Base-by-base conservation (phyloP, 2,329 filamentous ascomycete species). In the Scedosporium apiospermum region DNA sequence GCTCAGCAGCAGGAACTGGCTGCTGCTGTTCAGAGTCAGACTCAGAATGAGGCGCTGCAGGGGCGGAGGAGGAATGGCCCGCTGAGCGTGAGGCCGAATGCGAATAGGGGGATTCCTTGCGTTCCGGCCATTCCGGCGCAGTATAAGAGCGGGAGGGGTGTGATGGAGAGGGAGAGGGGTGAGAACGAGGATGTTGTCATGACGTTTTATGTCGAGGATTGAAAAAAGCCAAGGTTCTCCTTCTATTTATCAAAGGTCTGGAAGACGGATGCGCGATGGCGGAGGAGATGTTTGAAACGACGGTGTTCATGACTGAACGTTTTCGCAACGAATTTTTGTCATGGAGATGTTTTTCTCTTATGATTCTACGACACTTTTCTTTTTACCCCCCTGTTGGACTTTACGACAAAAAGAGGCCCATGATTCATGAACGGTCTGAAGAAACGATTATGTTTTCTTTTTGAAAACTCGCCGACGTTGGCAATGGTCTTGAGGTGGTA, bases 61-160 rank as follows among this genome's bases (percentile, higher is more conserved):
- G 10, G 55, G 65, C 4, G 65, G 66, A 41, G 65, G 66, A 6
- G 68, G 23, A 65, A 57, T 34, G 69, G 67, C 62, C 70, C 73
- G 38, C 70, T 81, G 60, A 72, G 73, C 27, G 73, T 79, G 38
- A 72, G 78, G 38, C 76, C 79, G 5, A 77, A 80, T 66, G 73
- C 69, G 57, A 81, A 82, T 65, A 73, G 76, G 42, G 79, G 78
- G 16, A 78, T 80, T 57, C 78, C 79, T 3, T 72, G 68, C 30
- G 75, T 80, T 55, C 76, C 79, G 26, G 70, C 70, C 41, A 77
- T 81, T 34, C 76, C 80, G 12, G 71, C 73, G 62, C 75, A 77
- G 65, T 81, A 34, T 41, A 63, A 63, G 57, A 51, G 16, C 34
- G 12, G 42, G 23, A 21, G 6, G n/a, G 26, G 18, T 14, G 26